Conservation (phyloP, 2,329 filamentous ascomycete species). For the Hypoxylon sp. region DNA sequence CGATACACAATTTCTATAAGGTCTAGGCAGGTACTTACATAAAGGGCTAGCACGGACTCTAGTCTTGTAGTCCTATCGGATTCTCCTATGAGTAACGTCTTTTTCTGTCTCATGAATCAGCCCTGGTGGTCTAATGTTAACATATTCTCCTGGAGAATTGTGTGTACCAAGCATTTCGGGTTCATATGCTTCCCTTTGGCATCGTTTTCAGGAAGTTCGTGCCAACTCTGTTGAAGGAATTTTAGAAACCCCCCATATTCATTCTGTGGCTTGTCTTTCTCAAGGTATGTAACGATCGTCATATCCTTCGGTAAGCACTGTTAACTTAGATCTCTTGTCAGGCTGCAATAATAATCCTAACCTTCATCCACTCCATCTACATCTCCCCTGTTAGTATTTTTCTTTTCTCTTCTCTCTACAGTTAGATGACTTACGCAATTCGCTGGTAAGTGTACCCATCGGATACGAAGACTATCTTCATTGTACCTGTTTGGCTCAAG, state of each 20-base stretch:
- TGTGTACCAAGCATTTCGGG: slow-evolving; percentile 11
- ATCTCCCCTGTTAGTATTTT: not conserved
- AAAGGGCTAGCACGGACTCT: not conserved
- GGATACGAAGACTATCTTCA: not conserved
- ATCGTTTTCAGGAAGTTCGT: slow-evolving; percentile 11
- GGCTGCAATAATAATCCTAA: not conserved
- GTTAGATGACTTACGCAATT: slow-evolving; percentile 1
- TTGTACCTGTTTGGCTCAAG: not conserved
- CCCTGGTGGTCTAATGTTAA: too few species aligned
- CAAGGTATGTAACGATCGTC: slow-evolving; percentile 2
- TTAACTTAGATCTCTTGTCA: not conserved
- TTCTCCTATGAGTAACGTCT: not conserved
- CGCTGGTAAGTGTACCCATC: slow-evolving; percentile 14
- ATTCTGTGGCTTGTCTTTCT: slow-evolving; percentile 1
- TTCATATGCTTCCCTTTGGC: slow-evolving; percentile 4
- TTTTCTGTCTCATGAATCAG: not conserved
- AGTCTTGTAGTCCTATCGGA: not conserved
- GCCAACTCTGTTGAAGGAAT: slow-evolving; percentile 15
- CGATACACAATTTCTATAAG: not conserved
- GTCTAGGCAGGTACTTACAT: not conserved
- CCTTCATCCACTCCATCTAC: not conserved
- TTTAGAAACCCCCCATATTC: not conserved
- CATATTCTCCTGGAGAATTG: not conserved
- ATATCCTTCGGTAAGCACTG: not conserved
- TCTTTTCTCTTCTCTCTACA: not conserved